A percentile compares a stretch with the other conserved stretches of the same genome.
phyloP scores from a whole-genome alignment of 2,329 filamentous ascomycete species.

The Claviceps maximensis region DNA sequence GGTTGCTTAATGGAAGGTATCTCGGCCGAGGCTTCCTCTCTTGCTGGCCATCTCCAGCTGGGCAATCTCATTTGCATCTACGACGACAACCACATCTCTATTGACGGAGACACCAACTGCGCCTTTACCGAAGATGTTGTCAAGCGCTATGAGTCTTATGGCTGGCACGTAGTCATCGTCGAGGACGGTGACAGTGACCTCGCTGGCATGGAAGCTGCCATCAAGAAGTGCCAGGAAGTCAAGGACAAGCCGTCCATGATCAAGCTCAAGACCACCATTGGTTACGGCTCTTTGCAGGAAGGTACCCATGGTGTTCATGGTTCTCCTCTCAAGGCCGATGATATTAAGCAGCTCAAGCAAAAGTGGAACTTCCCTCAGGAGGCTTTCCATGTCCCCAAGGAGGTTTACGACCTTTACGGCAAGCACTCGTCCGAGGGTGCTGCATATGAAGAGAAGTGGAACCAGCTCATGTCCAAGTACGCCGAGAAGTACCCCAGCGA shows the following conservation, averaged over 20 bases:
- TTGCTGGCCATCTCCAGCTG: constrained; percentile 91
- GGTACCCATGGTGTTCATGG: constrained; percentile 95
- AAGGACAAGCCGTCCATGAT: constrained; percentile 96
- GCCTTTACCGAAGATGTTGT: constrained; percentile 94
- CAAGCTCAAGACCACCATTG: constrained; percentile 94
- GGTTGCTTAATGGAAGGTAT: constrained; percentile 98
- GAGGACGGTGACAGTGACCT: constrained; percentile 82
- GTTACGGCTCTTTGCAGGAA: constrained; percentile 84
- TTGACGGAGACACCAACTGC: constrained; percentile 88
- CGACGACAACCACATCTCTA: constrained; percentile 96
- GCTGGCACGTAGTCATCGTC: constrained; percentile 84
- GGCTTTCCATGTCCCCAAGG: constrained; percentile 83
- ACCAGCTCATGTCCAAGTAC: constrained; percentile 84
- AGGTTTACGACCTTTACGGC: constrained; percentile 84
- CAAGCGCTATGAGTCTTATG: constrained; percentile 93
- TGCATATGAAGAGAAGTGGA: constrained; percentile 87
- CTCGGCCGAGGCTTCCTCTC: constrained; percentile 79
- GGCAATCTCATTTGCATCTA: constrained; percentile 96
- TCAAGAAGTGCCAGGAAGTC: constrained; percentile 71
- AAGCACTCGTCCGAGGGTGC: constrained; percentile 78
- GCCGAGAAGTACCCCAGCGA: constrained; percentile 62
- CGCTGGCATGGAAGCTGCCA: constrained; percentile 73
- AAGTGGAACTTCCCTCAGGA: constrained; percentile 93
- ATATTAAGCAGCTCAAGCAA: constrained; percentile 84
- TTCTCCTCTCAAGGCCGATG: constrained; percentile 86